phyloP scores from a whole-genome alignment of 768 basidiomycete species.

The Serpula lacrymans region DNA sequence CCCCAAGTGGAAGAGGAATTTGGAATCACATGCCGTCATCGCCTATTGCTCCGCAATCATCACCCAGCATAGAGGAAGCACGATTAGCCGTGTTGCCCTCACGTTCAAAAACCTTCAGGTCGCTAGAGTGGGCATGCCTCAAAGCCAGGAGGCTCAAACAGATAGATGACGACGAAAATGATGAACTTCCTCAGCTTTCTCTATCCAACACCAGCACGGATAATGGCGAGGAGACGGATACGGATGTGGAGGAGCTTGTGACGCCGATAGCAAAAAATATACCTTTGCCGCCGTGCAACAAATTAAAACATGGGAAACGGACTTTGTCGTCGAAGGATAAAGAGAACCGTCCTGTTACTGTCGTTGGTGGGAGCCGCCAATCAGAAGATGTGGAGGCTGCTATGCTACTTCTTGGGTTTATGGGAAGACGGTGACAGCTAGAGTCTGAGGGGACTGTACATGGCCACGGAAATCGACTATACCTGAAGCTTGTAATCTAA shows the following conservation, averaged over 20 bases:
- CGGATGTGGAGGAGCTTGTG: conserved; percentile 14
- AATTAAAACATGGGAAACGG: background rate
- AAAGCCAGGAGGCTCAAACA: conserved; percentile 31
- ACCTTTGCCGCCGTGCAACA: conserved; percentile 3
- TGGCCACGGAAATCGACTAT: no score
- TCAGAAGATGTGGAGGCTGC: conserved; percentile 35
- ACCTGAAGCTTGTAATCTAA: no score
- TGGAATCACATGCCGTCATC: conserved; percentile 30
- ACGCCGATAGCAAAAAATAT: conserved; percentile 11
- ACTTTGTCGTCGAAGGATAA: background rate
- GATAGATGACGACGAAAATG: conserved; percentile 19
- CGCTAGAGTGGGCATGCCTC: conserved; percentile 76
- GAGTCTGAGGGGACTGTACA: no score
- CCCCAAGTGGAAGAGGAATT: conserved; percentile 17
- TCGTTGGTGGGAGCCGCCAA: conserved; percentile 10
- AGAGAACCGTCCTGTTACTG: conserved; percentile 3
- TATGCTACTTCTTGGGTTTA: conserved; percentile 33
- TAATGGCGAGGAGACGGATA: conserved; percentile 9
- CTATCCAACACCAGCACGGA: no score
- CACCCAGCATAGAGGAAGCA: conserved; percentile 19
- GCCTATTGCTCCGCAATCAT: conserved; percentile 15
- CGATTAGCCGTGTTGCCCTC: conserved; percentile 22
- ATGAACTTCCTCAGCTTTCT: conserved; percentile 9
- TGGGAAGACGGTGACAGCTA: conserved; percentile 14
- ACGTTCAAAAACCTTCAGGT: conserved; percentile 42